Conservation (phyloP, 306 rosid species). For the Glycine soja region DNA sequence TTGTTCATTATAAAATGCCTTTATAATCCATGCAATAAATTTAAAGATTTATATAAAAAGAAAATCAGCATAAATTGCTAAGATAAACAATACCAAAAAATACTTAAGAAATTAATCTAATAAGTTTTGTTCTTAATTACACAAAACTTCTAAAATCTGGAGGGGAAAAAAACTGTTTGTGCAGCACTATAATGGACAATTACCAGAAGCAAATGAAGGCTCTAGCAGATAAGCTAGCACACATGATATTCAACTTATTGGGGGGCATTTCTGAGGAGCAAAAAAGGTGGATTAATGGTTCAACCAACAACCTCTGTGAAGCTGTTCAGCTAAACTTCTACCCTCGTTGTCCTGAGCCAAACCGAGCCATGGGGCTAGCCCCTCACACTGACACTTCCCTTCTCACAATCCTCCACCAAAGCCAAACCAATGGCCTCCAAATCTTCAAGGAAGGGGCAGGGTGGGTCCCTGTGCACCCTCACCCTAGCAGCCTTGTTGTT, state of each 20-base stretch:
- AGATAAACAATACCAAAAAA: too few species aligned
- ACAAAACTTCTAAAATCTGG: too few species aligned
- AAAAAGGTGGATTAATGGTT: slow-evolving; percentile 52
- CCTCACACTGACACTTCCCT: slow-evolving; percentile 84
- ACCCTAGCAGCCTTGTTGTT: slow-evolving; percentile 51
- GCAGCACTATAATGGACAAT: slow-evolving; percentile 62
- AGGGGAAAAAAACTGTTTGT: background rate
- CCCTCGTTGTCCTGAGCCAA: slow-evolving; percentile 74
- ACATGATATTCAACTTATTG: slow-evolving; percentile 48
- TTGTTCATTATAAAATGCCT: background rate
- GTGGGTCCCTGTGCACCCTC: slow-evolving; percentile 65
- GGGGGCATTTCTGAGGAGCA: slow-evolving; percentile 40
- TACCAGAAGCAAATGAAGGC: slow-evolving; percentile 66
- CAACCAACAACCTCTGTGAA: background rate
- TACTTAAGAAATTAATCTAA: too few species aligned
- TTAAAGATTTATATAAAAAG: too few species aligned
- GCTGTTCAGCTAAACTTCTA: slow-evolving; percentile 75
- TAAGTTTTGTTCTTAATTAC: too few species aligned
- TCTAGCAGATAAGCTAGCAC: slow-evolving; percentile 56
- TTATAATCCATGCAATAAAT: background rate
- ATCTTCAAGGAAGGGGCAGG: slow-evolving; percentile 60
- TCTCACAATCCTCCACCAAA: slow-evolving; percentile 71
- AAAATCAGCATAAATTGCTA: too few species aligned
- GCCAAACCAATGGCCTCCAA: slow-evolving; percentile 65
- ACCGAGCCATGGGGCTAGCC: slow-evolving; percentile 75